Base-by-base conservation (phyloP, 495 filamentous ascomycete species). In the Ascodesmis nigricans region DNA sequence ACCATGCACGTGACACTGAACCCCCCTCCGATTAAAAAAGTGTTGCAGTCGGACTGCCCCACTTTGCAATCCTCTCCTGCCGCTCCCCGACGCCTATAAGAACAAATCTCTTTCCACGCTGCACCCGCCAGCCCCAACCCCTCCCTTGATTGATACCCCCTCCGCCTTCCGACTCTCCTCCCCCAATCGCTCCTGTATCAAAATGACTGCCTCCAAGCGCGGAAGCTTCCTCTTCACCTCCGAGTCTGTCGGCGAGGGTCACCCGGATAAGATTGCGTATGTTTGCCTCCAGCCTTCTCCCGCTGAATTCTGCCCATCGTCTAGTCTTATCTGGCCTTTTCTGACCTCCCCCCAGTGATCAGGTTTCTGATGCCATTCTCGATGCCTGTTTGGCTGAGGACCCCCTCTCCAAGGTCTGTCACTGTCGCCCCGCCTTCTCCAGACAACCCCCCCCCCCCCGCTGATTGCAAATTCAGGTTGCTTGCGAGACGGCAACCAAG, bases 401-500 rank as follows among this genome's bases (percentile, higher is more conserved):
- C 56, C 87, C 87, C 30, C 69, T 95, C 48, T 93, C 87, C 60
- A 97, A 97, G 71, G 75, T 65, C 43, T 28, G 49, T 27, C 21
- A 10, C 23, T 37, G n/a, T n/a, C n/a, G n/a, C n/a, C n/a, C n/a
- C n/a, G n/a, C n/a, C n/a, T n/a, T n/a, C n/a, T n/a, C n/a, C n/a
- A n/a, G n/a, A n/a, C n/a, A n/a, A n/a, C n/a, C n/a, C n/a, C n/a
- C n/a, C n/a, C n/a, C n/a, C n/a, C n/a, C n/a, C n/a, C n/a, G n/a
- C n/a, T n/a, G n/a, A n/a, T n/a, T n/a, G 7, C 29, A 26, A 10
- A 11, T 11, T 35, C 35, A 61, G 58, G 71, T 92, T 44, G 87
- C 84, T 57, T 97, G 87, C 58, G 87, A 97, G 69, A 92, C 87
- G 40, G 87, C 87, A 50, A 91, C 87, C 57, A 97, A 97, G 79